Evolutionary conservation across 495 filamentous ascomycete genomes (phyloP).

Genomic region (Penicillium fimorum): DNA sequence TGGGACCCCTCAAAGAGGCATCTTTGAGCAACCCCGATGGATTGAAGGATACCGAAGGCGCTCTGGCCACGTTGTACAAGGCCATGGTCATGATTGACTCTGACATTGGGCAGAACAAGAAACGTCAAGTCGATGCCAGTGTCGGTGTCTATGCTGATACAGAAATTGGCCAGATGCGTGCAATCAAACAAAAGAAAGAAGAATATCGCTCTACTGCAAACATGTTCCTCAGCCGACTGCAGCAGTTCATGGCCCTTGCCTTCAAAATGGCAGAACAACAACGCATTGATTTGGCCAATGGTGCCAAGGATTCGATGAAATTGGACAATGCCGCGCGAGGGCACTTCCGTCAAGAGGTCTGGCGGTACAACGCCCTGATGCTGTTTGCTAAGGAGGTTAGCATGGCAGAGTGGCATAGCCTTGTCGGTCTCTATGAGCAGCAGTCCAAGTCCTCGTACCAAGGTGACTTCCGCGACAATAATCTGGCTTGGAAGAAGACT

Average conservation of each 20-base stretch:
- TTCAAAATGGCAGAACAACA: slow-evolving; percentile 73
- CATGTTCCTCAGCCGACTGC: slow-evolving; percentile 71
- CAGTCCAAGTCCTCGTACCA: slow-evolving; percentile 74
- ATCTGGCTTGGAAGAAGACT: slow-evolving; percentile 77
- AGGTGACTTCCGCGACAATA: slow-evolving; percentile 76
- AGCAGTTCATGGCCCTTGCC: slow-evolving; percentile 74
- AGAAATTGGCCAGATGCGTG: slow-evolving; percentile 87
- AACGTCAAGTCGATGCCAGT: slow-evolving; percentile 46
- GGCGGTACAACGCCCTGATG: slow-evolving; percentile 80
- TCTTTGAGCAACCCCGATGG: slow-evolving; percentile 70
- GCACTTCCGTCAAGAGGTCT: slow-evolving; percentile 58
- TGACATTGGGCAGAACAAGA: slow-evolving; percentile 57
- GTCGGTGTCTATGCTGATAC: slow-evolving; percentile 66
- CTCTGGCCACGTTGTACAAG: slow-evolving; percentile 80
- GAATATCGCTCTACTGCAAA: slow-evolving; percentile 71
- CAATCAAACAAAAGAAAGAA: slow-evolving; percentile 89
- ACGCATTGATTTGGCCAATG: slow-evolving; percentile 53
- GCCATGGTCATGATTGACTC: slow-evolving; percentile 96
- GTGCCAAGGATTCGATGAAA: slow-evolving; percentile 43
- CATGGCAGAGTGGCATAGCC: slow-evolving; percentile 70
- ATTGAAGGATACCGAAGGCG: slow-evolving; percentile 69
- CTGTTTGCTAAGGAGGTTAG: slow-evolving; percentile 85
- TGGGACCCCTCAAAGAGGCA: slow-evolving; percentile 69
- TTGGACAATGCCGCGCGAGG: slow-evolving; percentile 53
- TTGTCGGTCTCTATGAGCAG: slow-evolving; percentile 77